phyloP scores from a whole-genome alignment of 345 rosid species.

The Hibiscus tridactylites region DNA sequence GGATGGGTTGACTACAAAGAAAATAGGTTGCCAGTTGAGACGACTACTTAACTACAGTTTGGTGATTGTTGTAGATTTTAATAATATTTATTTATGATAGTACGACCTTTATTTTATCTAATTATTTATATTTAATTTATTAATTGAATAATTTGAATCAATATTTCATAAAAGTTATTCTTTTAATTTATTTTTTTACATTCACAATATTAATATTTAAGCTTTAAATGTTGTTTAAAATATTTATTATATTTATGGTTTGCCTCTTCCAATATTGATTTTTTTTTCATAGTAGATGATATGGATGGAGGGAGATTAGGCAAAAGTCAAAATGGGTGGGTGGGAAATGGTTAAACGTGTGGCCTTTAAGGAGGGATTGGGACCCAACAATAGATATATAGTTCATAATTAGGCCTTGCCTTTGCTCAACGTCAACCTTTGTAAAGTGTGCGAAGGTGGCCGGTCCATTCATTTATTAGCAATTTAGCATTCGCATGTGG shows the following conservation, averaged over 20 bases:
- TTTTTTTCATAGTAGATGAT: not conserved
- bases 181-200: no score
- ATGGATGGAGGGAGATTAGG: not conserved
- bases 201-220: no score
- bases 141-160: no score
- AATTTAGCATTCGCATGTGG: not conserved
- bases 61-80: conserved; percentile 7
- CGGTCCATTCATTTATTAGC: conserved; percentile 17
- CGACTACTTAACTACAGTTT: conserved; percentile 12
- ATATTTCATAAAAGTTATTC: no score
- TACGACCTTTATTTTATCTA: no score
- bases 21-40: conserved; percentile 25
- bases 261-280: not conserved
- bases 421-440: conserved; percentile 40
- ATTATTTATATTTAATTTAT: no score
- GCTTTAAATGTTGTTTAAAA: no score
- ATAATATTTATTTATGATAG: not conserved
- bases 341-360: conserved; percentile 21
- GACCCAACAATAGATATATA: conserved; percentile 8
- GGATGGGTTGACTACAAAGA: conserved; percentile 38
- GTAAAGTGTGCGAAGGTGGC: conserved; percentile 7
- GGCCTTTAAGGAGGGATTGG: not conserved
- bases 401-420: conserved; percentile 21
- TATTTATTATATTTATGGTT: no score
- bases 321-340: conserved; percentile 44